phyloP scores from a whole-genome alignment of 306 rosid species.

The Vigna radiata region DNA sequence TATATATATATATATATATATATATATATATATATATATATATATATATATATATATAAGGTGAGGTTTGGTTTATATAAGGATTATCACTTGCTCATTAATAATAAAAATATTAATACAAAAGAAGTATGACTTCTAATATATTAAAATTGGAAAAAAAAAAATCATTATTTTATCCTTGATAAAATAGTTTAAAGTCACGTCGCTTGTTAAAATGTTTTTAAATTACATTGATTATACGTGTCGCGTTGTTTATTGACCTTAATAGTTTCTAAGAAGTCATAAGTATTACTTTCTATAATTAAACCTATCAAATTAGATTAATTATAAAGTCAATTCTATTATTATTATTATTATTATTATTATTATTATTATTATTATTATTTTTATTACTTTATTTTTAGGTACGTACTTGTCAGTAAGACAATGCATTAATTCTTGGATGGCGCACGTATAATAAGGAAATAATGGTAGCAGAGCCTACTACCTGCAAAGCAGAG shows the following conservation, averaged over 20 bases:
- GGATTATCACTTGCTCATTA: background rate
- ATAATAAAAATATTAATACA: background rate
- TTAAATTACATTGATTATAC: no score
- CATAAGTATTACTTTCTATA: background rate
- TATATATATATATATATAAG: no score
- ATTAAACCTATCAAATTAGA: background rate
- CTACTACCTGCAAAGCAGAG: constrained; percentile 31
- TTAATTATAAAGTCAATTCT: background rate
- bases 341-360: background rate
- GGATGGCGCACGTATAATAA: constrained; percentile 30
- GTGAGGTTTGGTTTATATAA: no score
- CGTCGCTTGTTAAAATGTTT: background rate
- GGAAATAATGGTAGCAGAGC: constrained; percentile 38
- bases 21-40: no score
- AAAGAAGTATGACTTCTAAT: no score
- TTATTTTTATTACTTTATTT: background rate
- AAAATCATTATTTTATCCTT: background rate
- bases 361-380: no score
- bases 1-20: no score
- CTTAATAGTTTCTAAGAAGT: background rate
- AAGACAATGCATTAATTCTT: constrained; percentile 38
- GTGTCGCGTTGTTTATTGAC: no score
- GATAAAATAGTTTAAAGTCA: background rate
- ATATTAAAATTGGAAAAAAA: background rate
- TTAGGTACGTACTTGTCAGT: constrained; percentile 9